Percentiles rank a stretch among this genome's conserved stretches.
Evolutionary conservation across 495 filamentous ascomycete species (phyloP).

Genomic region (Mycothermus thermophilus): DNA sequence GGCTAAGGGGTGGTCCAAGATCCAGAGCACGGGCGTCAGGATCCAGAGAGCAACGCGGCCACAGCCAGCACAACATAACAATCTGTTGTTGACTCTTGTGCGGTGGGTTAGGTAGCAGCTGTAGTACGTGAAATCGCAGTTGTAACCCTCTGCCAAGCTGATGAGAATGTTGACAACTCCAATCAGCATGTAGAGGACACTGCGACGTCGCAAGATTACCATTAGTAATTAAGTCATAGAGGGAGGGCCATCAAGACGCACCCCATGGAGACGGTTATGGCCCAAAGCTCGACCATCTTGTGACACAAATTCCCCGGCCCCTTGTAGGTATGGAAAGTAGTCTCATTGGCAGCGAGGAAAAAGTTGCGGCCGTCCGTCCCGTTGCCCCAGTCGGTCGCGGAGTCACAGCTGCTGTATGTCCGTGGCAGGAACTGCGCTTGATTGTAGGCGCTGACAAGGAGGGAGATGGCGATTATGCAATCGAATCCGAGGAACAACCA

Average conservation of each 20-base stretch:
- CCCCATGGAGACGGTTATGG: background rate
- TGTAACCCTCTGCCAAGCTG: background rate
- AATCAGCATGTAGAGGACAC: background rate
- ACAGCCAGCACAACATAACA: too few species aligned
- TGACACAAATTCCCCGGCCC: background rate
- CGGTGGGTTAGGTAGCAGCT: too few species aligned
- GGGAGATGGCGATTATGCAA: background rate
- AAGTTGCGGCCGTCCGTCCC: slow-evolving; percentile 4
- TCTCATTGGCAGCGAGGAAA: background rate
- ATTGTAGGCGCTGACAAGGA: background rate
- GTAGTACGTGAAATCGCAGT: background rate
- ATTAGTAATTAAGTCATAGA: background rate
- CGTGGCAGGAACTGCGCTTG: background rate
- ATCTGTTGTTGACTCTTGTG: too few species aligned
- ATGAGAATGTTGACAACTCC: background rate
- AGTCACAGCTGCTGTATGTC: background rate
- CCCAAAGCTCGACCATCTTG: background rate
- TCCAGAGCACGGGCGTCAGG: too few species aligned
- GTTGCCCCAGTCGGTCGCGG: slow-evolving; percentile 2
- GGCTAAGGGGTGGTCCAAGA: too few species aligned
- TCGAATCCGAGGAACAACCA: background rate
- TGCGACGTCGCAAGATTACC: background rate
- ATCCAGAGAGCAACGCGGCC: too few species aligned
- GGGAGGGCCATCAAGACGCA: background rate
- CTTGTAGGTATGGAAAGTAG: background rate